Conservation (phyloP, 345 rosid species). For the Murraya paniculata region DNA sequence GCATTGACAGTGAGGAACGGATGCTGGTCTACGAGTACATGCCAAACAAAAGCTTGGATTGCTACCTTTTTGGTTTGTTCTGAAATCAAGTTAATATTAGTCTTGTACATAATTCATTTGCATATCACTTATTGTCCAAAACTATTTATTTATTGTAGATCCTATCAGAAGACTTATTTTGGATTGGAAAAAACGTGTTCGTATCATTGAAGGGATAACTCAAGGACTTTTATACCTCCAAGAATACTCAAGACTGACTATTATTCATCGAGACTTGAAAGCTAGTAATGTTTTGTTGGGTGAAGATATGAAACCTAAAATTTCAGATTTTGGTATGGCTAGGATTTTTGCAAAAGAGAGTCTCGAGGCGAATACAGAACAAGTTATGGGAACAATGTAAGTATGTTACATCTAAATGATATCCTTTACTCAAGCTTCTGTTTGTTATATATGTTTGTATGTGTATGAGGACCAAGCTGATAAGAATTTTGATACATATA, state of each 20-base stretch:
- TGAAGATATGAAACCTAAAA: slow-evolving; percentile 32
- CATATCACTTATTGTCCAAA: neutral
- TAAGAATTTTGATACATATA: too few relatives aligned
- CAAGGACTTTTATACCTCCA: slow-evolving; percentile 52
- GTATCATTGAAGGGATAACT: slow-evolving; percentile 38
- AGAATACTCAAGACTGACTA: slow-evolving; percentile 42
- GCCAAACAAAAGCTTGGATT: slow-evolving; percentile 25
- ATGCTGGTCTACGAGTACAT: slow-evolving; percentile 14
- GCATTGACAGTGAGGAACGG: slow-evolving; percentile 12
- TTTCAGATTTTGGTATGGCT: slow-evolving; percentile 44
- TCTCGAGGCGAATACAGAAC: slow-evolving; percentile 30
- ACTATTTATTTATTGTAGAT: slow-evolving; percentile 20
- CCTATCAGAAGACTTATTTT: slow-evolving; percentile 2
- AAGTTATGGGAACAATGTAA: slow-evolving; percentile 30
- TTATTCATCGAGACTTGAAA: slow-evolving; percentile 45
- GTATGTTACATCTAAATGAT: neutral
- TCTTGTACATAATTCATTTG: neutral
- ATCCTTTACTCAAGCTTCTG: neutral
- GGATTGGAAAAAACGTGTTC: slow-evolving; percentile 31
- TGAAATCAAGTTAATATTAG: too few relatives aligned
- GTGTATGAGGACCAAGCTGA: neutral
- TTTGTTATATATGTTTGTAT: neutral
- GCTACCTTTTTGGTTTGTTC: slow-evolving; percentile 26
- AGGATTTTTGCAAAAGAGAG: slow-evolving; percentile 33
- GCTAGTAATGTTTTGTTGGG: slow-evolving; percentile 38